Conservation (phyloP, 768 basidiomycete genomes). For the Lentinula guzmanii region DNA sequence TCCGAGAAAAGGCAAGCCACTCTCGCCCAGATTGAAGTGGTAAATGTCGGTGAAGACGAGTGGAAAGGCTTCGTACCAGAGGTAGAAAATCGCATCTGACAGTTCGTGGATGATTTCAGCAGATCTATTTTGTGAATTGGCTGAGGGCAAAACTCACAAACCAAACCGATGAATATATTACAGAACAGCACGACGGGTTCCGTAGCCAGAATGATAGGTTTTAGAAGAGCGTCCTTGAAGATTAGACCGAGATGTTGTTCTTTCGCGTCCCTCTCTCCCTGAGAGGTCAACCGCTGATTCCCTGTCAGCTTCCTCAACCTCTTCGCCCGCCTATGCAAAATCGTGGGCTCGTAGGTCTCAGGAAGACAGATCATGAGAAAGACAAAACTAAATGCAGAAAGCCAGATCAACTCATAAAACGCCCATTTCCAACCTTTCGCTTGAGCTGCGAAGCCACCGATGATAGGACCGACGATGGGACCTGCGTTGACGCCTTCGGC, state of each 20-base stretch:
- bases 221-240: constrained; percentile 19
- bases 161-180: constrained; percentile 25
- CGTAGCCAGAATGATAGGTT: constrained; percentile 22
- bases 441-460: constrained; percentile 26
- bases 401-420: constrained; percentile 26
- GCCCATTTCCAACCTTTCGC: constrained; percentile 27
- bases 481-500: constrained; percentile 16
- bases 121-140: too few relatives aligned
- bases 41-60: constrained; percentile 26
- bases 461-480: constrained; percentile 24
- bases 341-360: constrained; percentile 21
- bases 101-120: neutral
- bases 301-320: constrained; percentile 23
- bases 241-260: neutral
- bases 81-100: constrained; percentile 21
- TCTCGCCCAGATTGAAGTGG: constrained; percentile 22
- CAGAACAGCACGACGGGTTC: constrained; percentile 24
- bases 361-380: constrained; percentile 23
- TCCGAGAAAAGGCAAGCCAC: constrained; percentile 25
- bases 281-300: constrained; percentile 19
- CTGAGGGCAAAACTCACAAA: constrained; percentile 12
- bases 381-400: constrained; percentile 18
- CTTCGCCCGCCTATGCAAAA: constrained; percentile 23
- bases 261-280: constrained; percentile 4
- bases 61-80: constrained; percentile 28